Conservation (phyloP, 1,139 yeast species). For the Nakaseomyces glabratus region DNA sequence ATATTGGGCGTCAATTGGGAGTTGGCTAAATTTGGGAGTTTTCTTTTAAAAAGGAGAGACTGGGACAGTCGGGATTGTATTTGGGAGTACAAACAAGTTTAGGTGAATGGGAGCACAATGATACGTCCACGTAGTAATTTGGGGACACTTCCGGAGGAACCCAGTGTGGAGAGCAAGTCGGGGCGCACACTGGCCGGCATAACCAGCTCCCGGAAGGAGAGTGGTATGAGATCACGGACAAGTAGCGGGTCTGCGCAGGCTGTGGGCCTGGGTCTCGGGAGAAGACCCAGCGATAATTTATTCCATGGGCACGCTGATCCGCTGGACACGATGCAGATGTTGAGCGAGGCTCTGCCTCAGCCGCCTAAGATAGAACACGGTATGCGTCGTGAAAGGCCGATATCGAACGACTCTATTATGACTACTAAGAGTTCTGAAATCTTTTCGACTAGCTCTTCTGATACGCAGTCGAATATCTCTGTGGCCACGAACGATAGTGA, state of each 20-base stretch:
- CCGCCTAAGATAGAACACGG: conserved; percentile 23
- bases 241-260: too few relatives aligned
- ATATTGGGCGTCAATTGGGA: too few relatives aligned
- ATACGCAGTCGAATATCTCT: conserved; percentile 7
- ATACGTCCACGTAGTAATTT: too few relatives aligned
- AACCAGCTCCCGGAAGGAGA: conserved; percentile 9
- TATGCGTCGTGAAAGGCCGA: conserved; percentile 22
- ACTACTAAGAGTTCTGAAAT: conserved; percentile 26
- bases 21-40: too few relatives aligned
- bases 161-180: too few relatives aligned
- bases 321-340: conserved; percentile 2
- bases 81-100: too few relatives aligned
- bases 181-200: background rate
- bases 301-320: conserved; percentile 11
- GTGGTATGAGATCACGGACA: too few relatives aligned
- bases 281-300: conserved; percentile 31
- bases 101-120: too few relatives aligned
- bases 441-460: conserved; percentile 20
- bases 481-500: conserved; percentile 4
- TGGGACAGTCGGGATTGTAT: too few relatives aligned
- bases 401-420: conserved; percentile 27
- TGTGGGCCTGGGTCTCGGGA: conserved; percentile 23
- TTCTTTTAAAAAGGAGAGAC: too few relatives aligned
- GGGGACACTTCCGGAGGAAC: conserved; percentile 6
- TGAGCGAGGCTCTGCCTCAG: conserved; percentile 5